These are phyloP conservation scores for Camelina neglecta DNA, from an alignment of 345 rosid genomes.

Conservation along the genomic window DNA sequence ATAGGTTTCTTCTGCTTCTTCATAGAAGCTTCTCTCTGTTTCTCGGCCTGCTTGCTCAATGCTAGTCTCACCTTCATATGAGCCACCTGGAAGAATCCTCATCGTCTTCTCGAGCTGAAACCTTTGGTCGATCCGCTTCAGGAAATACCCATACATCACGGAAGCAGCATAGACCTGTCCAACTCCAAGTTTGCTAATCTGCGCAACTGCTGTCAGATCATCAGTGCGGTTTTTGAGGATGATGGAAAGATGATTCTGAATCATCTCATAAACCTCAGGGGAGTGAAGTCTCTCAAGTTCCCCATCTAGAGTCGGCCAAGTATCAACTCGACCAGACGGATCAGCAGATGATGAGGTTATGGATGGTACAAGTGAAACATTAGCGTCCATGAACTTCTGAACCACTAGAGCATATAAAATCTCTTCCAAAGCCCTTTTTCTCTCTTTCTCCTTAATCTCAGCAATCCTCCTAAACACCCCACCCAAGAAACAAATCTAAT, in stretches of 20 bases:
- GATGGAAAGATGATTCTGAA: constrained; percentile 88
- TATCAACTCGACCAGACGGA: constrained; percentile 65
- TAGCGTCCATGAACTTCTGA: constrained; percentile 89
- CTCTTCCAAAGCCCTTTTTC: constrained; percentile 82
- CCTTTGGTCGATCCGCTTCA: constrained; percentile 91
- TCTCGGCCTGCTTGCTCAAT: constrained; percentile 43
- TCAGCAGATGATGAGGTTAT: constrained; percentile 55
- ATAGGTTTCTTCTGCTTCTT: constrained; percentile 46
- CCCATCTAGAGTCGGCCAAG: constrained; percentile 68
- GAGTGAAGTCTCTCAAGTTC: constrained; percentile 81
- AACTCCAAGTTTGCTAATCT: constrained; percentile 82
- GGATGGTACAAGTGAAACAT: constrained; percentile 76
- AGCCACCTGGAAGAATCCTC: constrained; percentile 73
- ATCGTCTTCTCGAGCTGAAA: constrained; percentile 98
- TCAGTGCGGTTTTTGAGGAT: constrained; percentile 75
- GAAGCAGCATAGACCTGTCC: constrained; percentile 99
- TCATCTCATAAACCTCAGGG: constrained; percentile 89
- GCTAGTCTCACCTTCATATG: constrained; percentile 47
- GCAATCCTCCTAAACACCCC: constrained; percentile 76
- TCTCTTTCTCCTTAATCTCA: constrained; percentile 89
- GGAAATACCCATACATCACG: constrained; percentile 94
- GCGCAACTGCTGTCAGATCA: constrained; percentile 64
- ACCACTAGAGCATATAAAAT: constrained; percentile 89
- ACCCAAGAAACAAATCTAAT: not conserved
- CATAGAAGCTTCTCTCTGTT: constrained; percentile 32